phyloP scores from a whole-genome alignment of 2,329 filamentous ascomycete species.

The Aspergillus pseudonomiae region DNA sequence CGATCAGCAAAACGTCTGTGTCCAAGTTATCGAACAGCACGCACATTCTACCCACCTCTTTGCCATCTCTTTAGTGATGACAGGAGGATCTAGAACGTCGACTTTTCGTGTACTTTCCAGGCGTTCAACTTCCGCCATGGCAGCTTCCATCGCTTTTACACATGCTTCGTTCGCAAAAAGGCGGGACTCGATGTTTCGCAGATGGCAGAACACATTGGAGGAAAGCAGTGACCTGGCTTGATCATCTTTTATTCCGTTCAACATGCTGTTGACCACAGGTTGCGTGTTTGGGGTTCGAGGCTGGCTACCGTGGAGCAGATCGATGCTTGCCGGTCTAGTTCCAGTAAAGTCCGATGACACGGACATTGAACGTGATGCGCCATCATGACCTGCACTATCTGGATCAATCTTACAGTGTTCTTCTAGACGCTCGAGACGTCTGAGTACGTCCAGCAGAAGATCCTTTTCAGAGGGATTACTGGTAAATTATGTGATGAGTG shows the following conservation, averaged over 20 bases:
- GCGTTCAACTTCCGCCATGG: slow-evolving; percentile 15
- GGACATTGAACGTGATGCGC: slow-evolving; percentile 8
- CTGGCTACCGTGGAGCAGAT: neutral
- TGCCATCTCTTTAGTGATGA: slow-evolving; percentile 13
- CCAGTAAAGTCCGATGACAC: neutral
- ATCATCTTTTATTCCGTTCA: slow-evolving; percentile 9
- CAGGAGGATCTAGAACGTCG: neutral
- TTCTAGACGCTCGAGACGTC: slow-evolving; percentile 19
- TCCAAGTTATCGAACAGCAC: neutral
- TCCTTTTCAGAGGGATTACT: slow-evolving; percentile 9
- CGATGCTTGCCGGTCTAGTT: too few relatives aligned
- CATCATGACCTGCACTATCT: neutral
- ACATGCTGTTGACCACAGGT: slow-evolving; percentile 1
- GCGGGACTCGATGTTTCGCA: slow-evolving; percentile 12
- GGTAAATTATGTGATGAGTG: neutral
- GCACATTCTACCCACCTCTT: slow-evolving; percentile 12
- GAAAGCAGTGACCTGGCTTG: slow-evolving; percentile 1
- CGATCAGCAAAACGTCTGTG: neutral
- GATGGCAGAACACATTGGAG: slow-evolving; percentile 19
- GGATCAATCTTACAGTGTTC: slow-evolving; percentile 16
- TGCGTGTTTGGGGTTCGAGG: neutral
- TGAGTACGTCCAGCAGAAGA: slow-evolving; percentile 15
- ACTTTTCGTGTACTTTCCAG: neutral
- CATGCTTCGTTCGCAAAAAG: slow-evolving; percentile 17
- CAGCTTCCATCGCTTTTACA: slow-evolving; percentile 11